phyloP scores from a whole-genome alignment of 345 rosid genomes.

The Dipteronia dyeriana region DNA sequence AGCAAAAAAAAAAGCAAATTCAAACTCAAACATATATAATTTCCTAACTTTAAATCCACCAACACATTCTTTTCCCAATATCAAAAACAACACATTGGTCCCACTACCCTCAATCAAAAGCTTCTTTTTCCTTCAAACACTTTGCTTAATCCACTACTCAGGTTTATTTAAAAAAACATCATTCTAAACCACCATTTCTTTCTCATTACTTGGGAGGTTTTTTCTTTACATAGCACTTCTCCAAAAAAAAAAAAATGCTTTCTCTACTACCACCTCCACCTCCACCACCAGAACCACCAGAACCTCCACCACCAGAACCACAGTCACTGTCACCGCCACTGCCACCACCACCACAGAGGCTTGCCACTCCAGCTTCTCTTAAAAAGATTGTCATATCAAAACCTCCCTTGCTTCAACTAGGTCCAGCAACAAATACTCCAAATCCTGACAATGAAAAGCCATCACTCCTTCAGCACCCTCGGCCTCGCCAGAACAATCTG shows the following conservation, averaged over 20 bases:
- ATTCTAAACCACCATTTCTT: constrained; percentile 24
- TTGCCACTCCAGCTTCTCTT: constrained; percentile 33
- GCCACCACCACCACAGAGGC: constrained; percentile 41
- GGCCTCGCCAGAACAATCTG: constrained; percentile 51
- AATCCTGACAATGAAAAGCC: constrained; percentile 24
- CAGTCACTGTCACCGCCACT: constrained; percentile 18
- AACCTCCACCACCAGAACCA: no score
- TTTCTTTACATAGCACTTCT: constrained; percentile 15
- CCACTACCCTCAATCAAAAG: constrained; percentile 46
- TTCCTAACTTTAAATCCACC: constrained; percentile 39
- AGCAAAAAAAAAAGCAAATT: constrained; percentile 23
- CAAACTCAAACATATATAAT: constrained; percentile 27
- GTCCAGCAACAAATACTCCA: constrained; percentile 21
- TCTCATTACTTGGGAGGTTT: constrained; percentile 18
- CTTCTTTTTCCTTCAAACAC: constrained; percentile 34
- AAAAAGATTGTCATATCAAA: constrained; percentile 46
- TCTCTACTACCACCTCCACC: constrained; percentile 24
- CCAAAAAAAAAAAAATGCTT: constrained; percentile 30
- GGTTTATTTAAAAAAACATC: constrained; percentile 30
- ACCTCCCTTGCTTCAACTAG: constrained; percentile 31
- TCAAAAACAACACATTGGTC: constrained; percentile 44
- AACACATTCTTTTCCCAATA: constrained; percentile 35
- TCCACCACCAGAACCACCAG: constrained; percentile 10
- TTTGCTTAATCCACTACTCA: constrained; percentile 30
- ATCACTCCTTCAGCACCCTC: constrained; percentile 42